A percentile compares a stretch with the other conserved stretches of the same genome.
Evolutionary conservation across 441 rosid species (phyloP).

Genomic region (Hura crepitans): DNA sequence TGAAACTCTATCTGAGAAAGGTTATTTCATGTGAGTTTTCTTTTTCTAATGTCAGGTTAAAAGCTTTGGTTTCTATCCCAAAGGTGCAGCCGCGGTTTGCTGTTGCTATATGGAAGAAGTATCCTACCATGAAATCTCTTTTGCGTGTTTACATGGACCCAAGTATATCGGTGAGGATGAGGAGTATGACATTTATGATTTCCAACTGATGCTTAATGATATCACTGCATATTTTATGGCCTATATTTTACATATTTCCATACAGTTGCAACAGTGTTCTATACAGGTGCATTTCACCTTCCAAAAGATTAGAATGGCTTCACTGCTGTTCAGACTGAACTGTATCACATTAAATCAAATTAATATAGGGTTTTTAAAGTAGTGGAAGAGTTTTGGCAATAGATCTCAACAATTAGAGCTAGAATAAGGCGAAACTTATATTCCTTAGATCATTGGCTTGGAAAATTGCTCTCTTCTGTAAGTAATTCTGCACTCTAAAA

Average conservation of each 20-base stretch:
- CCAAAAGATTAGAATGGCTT: neutral
- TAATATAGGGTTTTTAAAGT: neutral
- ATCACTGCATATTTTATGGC: neutral
- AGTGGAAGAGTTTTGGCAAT: too few relatives aligned
- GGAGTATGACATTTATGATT: neutral
- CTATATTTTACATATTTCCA: conserved; percentile 2
- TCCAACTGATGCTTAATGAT: neutral
- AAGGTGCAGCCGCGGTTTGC: conserved; percentile 96
- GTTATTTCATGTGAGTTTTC: neutral
- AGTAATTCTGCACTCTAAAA: too few relatives aligned
- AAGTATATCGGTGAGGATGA: conserved; percentile 57
- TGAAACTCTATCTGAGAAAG: neutral
- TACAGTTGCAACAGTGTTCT: neutral
- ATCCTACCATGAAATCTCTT: conserved; percentile 94
- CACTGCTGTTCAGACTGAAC: neutral
- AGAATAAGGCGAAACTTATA: neutral
- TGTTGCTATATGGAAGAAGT: conserved; percentile 77
- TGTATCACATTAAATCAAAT: neutral
- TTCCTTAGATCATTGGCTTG: neutral
- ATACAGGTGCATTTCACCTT: neutral
- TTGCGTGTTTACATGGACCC: conserved; percentile 83
- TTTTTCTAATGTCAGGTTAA: conserved; percentile 53
- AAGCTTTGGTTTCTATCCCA: conserved; percentile 84
- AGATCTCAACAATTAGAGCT: neutral
- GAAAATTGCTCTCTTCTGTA: neutral